Base-by-base conservation (phyloP, 768 basidiomycete species). In the Serendipita indica region DNA sequence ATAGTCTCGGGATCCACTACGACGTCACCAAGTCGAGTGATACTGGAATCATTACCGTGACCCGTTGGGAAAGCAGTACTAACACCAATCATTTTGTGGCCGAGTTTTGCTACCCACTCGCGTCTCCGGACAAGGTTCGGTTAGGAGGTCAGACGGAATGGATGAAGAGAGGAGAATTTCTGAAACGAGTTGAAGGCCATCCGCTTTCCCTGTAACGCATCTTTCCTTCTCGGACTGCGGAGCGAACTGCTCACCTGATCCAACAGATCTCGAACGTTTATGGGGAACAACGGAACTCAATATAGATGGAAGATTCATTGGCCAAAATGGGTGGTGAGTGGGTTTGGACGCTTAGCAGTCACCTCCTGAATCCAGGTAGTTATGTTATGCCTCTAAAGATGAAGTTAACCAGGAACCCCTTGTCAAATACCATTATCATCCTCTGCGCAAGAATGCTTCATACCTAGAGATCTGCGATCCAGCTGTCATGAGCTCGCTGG, bases 1-100 rank as follows among this genome's bases (percentile, higher is more conserved):
- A 54, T n/a, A 54, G 49, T n/a, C 49, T 54, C 2, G 49, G 49
- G 2, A 54, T 54, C 30, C 49, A 54, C 30, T 54, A 54, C 49
- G 30, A 25, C 30, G 49, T 54, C n/a, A 22, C 49, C 5, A 54
- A 30, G 32, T n/a, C 20, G 16, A 43, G 27, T n/a, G 41, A 43
- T n/a, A 32, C 4, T 25, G 30, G 30, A 1, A 27, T 54, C 3
- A n/a, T 54, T 33, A 54, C 49, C n/a, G 22, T 54, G 5, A 16
- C 20, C 7, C 49, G 49, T n/a, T 54, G 49, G 49, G 49, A 54
- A n/a, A 54, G 30, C 10, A 27, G 3, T 3, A 18, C 2, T 3
- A 27, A 54, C 30, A 5, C 49, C 49, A 32, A 54, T 30, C 7
- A 22, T 10, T 25, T 54, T 16, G 49, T 54, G 7, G 49, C 20